Evolutionary conservation across 352 stramenopile genomes (phyloP), one percentile per base, ranked within the genome.

Genomic region (Phytophthora meadii): DNA sequence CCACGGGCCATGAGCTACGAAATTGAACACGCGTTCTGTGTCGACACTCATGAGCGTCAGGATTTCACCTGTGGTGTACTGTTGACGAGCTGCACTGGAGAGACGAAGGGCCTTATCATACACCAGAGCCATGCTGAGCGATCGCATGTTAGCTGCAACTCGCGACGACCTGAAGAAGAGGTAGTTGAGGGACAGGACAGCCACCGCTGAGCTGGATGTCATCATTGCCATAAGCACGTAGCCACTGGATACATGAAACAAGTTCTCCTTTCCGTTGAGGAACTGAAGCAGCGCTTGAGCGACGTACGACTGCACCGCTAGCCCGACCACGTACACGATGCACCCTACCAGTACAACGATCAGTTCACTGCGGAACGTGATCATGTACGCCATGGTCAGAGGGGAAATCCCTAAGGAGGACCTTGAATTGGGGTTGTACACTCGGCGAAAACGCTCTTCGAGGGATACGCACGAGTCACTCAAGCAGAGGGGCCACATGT

Each of bases 21-120:
- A 48, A n/a, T 62, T 58, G 49, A 80, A 82, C 0, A 82, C 46
- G 1, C 73, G 73, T 45, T 81, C 69, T 0, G 57, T 57, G 42
- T 81, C 73, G 40, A 42, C 36, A 42, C 36, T 42, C 36, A 42
- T 42, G 36, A 42, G 36, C 12, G 36, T 42, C 5, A 42, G 27
- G n/a, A 81, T 69, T 52, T 81, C 73, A 7, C 73, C 73, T 8
- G 65, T 74, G 10, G 70, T 70, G 49, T 76, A 72, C 48, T 72
- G 30, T 17, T 76, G 68, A 11, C 68, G 54, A 15, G 50, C 76
- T 56, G 5, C 84, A 52, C 25, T 87, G 17, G 39, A 96, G 47
- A 57, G 75, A 53, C 52, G 85, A 83, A 97, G 15, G 79, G 87
- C 59, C 55, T 81, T 83, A 5, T 72, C 39, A 48, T 70, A 83